phyloP scores from a whole-genome alignment of 108 stramenopile genomes.

The Fragilariopsis cylindrus region DNA sequence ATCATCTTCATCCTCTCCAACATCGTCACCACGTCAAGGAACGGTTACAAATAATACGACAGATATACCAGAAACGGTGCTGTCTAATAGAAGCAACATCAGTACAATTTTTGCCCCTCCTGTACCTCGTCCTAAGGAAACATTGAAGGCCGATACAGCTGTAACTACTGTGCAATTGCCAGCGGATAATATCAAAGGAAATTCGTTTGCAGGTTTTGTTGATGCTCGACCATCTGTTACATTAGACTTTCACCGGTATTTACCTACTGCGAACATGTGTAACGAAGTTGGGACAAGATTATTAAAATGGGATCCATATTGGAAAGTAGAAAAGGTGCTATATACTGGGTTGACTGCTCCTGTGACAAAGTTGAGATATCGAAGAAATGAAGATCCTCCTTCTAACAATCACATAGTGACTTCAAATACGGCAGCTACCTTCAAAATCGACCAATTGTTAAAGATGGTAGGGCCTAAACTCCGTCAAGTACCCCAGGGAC shows the following conservation, averaged over 20 bases:
- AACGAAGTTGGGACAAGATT: constrained; percentile 18
- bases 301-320: constrained; percentile 61
- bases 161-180: too few relatives aligned
- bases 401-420: not conserved
- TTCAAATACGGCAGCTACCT: not conserved
- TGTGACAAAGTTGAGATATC: constrained; percentile 1
- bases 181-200: too few relatives aligned
- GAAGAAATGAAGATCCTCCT: not conserved
- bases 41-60: not conserved
- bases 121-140: too few relatives aligned
- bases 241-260: not conserved
- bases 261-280: not conserved
- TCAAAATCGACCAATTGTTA: not conserved
- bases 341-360: constrained; percentile 18
- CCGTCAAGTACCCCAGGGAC: not conserved
- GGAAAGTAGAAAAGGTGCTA: constrained; percentile 41
- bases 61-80: too few relatives aligned
- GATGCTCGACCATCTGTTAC: not conserved
- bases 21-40: not conserved
- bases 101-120: not conserved
- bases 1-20: not conserved
- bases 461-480: constrained; percentile 12
- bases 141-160: too few relatives aligned
- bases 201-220: not conserved
- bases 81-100: not conserved